Percentiles rank a stretch among this genome's conserved stretches.
Conservation (phyloP, 257 asterid genomes). For the Avicennia marina region DNA sequence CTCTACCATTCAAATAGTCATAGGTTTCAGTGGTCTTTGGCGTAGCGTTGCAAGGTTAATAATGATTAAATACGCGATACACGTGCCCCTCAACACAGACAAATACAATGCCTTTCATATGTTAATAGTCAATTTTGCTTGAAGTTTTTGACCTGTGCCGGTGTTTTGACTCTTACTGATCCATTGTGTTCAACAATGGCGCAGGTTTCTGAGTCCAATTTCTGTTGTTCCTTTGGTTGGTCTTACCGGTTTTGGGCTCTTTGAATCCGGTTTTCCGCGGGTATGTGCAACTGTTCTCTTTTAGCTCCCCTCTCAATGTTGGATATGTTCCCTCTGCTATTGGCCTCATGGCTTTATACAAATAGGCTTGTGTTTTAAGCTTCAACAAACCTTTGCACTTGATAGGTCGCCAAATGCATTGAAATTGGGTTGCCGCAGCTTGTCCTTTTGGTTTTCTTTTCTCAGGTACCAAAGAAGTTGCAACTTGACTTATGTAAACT, state of each 20-base stretch:
- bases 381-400: slow-evolving; percentile 3
- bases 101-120: background rate
- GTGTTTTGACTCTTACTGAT: slow-evolving; percentile 9
- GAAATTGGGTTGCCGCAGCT: slow-evolving; percentile 92
- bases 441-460: slow-evolving; percentile 53
- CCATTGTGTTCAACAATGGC: slow-evolving; percentile 4
- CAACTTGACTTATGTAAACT: background rate
- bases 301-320: background rate
- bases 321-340: background rate
- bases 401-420: slow-evolving; percentile 77
- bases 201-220: slow-evolving; percentile 84
- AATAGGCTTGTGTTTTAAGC: no score
- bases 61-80: background rate
- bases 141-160: background rate
- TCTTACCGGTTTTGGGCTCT: slow-evolving; percentile 86
- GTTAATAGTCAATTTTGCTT: no score
- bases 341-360: background rate
- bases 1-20: slow-evolving; percentile 81
- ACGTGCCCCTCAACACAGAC: background rate
- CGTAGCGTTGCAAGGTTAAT: slow-evolving; percentile 74
- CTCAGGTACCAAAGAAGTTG: slow-evolving; percentile 60
- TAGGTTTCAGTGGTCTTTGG: slow-evolving; percentile 98
- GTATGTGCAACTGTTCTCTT: slow-evolving; percentile 28
- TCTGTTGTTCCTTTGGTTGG: slow-evolving; percentile 88
- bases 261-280: slow-evolving; percentile 88